A percentile compares a stretch with the other conserved stretches of the same genome.
phyloP scores from a whole-genome alignment of 179 eudicot species.

The Beta corolliflora region DNA sequence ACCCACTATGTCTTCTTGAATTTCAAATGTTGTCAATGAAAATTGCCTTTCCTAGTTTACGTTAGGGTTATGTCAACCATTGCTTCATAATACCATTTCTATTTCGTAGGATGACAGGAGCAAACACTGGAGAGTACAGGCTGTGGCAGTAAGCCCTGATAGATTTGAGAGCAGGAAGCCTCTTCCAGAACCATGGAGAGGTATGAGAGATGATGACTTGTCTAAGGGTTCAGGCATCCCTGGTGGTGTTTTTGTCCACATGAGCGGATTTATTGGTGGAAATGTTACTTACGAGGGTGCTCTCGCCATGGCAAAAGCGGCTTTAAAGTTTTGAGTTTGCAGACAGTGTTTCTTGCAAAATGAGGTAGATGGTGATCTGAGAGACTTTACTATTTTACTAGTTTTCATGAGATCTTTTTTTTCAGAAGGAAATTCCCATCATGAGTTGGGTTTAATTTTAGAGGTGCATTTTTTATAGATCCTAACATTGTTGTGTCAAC shows the following conservation, averaged over 20 bases:
- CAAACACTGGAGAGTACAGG: slow-evolving; percentile 80
- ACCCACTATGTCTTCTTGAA: too few relatives aligned
- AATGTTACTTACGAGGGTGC: slow-evolving; percentile 75
- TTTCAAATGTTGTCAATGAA: not conserved
- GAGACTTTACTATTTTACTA: not conserved
- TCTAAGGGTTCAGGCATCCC: slow-evolving; percentile 61
- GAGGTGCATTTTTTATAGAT: not conserved
- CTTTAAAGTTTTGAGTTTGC: slow-evolving; percentile 41
- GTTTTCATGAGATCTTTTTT: not conserved
- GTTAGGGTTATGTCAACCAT: not conserved
- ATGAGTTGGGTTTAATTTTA: not conserved
- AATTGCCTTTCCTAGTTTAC: not conserved
- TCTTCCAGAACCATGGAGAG: slow-evolving; percentile 84
- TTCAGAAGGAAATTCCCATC: not conserved
- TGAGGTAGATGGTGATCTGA: not conserved
- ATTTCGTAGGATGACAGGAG: slow-evolving; percentile 73
- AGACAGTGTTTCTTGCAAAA: not conserved
- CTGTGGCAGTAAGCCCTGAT: slow-evolving; percentile 67
- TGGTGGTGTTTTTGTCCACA: slow-evolving; percentile 78
- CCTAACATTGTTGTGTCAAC: not conserved
- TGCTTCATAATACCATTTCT: slow-evolving; percentile 11
- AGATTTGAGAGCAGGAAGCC: slow-evolving; percentile 86
- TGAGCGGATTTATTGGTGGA: slow-evolving; percentile 93
- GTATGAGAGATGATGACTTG: slow-evolving; percentile 75
- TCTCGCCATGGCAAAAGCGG: slow-evolving; percentile 79